Evolutionary conservation across 2,329 filamentous ascomycete genomes (phyloP), one percentile per base, ranked within the genome.

Genomic region (Onygenales sp.): DNA sequence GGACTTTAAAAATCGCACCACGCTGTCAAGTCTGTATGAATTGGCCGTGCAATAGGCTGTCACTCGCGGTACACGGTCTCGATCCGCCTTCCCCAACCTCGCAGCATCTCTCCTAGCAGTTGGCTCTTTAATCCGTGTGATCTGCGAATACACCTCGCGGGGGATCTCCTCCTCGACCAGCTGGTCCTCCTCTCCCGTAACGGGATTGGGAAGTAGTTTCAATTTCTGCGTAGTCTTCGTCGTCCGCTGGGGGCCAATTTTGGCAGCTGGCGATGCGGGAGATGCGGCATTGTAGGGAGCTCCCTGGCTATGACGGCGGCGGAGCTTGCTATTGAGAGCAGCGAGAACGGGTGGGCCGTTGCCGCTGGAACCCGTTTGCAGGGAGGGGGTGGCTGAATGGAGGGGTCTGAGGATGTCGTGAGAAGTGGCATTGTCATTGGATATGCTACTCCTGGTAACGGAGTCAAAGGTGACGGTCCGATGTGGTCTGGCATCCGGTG

Each of bases 41-140:
- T 89, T 90, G 9, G 93, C 90, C 0, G 93, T 96, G 66, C 92
- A 97, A 73, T 97, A 98, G 39, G 93, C 93, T 41, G 93, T 97
- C 11, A 98, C 93, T 57, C 93, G 79, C 5, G 93, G 93, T 53
- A 98, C 73, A 58, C 85, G 81, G 58, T 89, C 86, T 54, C 93
- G 81, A 68, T 98, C 93, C 41, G 92, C 91, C 70, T 97, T 98
- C 39, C 93, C 93, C 42, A 98, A 72, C 53, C 91, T 79, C 32
- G 93, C 93, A 13, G 93, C 93, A 76, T 97, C 92, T 63, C 93
- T 82, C 57, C 93, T 79, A 7, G 93, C 93, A 0, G 86, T 95
- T 0, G 92, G 91, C 65, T 98, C 93, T 69, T 97, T 97, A 72
- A 98, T 98, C 44, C 93, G 82, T 7, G 92, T 95, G 69, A 96